These are phyloP conservation scores for Peronosclerospora sorghi DNA, from an alignment of 352 stramenopile genomes.

Conservation along the genomic window DNA sequence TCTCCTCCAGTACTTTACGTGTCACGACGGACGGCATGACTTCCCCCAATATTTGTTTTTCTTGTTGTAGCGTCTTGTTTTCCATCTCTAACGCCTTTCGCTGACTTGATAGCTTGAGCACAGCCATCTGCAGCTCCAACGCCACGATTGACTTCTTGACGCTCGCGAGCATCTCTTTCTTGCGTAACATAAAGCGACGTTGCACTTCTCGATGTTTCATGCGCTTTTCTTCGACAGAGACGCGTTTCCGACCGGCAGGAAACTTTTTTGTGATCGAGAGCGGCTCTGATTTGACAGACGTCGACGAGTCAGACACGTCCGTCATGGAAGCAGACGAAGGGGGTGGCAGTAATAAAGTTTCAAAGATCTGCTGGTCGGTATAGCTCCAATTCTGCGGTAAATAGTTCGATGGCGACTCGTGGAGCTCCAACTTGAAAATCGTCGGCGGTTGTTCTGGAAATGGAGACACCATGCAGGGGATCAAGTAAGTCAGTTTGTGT, in stretches of 20 bases:
- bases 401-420: constrained; percentile 5
- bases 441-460: constrained; percentile 9
- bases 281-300: constrained; percentile 3
- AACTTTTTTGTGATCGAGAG: constrained; percentile 9
- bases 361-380: constrained; percentile 37
- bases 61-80: constrained; percentile 19
- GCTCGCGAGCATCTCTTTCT: constrained; percentile 27
- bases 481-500: too few species aligned
- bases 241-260: constrained; percentile 14
- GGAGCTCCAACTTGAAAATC: constrained; percentile 9
- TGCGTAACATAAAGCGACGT: constrained; percentile 40
- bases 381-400: constrained; percentile 31
- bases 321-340: constrained; percentile 12
- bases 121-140: constrained; percentile 25
- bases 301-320: constrained; percentile 8
- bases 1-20: constrained; percentile 16
- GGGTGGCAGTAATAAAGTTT: constrained; percentile 25
- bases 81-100: constrained; percentile 24
- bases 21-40: constrained; percentile 2
- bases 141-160: constrained; percentile 24
- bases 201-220: constrained; percentile 45
- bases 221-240: constrained; percentile 27
- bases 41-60: neutral
- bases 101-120: constrained; percentile 29
- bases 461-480: constrained; percentile 13